Base-by-base conservation (phyloP, 768 basidiomycete species). In the Tylopilus plumbeoviolaceoides region DNA sequence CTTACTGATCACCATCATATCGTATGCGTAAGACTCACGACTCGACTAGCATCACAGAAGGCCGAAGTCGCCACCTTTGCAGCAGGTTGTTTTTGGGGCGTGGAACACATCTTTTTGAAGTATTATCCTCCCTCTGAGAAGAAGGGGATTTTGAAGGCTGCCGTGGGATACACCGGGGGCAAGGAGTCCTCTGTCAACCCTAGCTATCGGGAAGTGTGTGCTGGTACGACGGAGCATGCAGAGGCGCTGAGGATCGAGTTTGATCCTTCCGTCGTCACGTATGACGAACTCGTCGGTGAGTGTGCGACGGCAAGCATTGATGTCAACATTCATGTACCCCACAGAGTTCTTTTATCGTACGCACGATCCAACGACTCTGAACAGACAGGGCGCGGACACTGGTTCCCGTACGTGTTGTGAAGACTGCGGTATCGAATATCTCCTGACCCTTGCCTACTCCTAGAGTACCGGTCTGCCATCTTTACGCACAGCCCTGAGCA, bases 301-400 rank as follows among this genome's bases (percentile, higher is more conserved):
- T 79, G 28, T n/a, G 14, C 7, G 21, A 21, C 7, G 5, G 50
- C 10, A 30, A 40, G 27, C 20, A 4, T 25, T 25, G 30, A 27
- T 46, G 23, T 44, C 12, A 25, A 2, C 14, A 20, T 21, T 38
- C 48, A 50, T 4, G 35, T 28, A 1, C 39, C 28, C n/a, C 66
- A 84, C 67, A 86, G 92, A 95, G 70, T 95, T 94, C 75, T 95
- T 95, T 72, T 95, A 93, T 69, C 81, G 95, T 43, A 91, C 90
- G 0, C 95, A 98, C 62, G 94, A 97, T 59, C 91, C 95, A 3
- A 95, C 93, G 39, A 89, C 90, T 0, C 63, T 78, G 50, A 85
- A 95, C 68, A 72, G 77, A 14, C 93, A 95, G 66, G 93, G 93
- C 27, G 75, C 62, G 2, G 92, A 95, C 62, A 64, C 63, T 3